phyloP scores from a whole-genome alignment of 2,329 filamentous ascomycete species.

The Aspergillus costaricaensis region DNA sequence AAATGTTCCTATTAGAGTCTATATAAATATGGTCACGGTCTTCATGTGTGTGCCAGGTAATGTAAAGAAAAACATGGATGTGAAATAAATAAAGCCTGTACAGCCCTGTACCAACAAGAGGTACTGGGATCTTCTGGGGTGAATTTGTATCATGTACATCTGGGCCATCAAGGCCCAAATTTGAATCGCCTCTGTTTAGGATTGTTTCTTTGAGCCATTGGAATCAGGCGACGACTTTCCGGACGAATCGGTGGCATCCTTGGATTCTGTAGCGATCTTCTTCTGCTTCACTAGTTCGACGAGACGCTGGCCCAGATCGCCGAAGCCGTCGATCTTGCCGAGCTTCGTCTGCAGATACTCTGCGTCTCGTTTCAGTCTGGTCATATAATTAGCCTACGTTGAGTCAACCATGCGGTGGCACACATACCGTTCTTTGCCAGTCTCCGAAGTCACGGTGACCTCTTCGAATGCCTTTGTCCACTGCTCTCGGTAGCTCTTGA shows the following conservation, averaged over 20 bases:
- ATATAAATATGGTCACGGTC: neutral
- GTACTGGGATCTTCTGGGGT: neutral
- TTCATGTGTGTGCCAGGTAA: neutral
- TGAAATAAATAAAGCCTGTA: conserved; percentile 5
- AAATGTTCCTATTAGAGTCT: neutral
- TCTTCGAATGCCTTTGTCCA: conserved; percentile 71
- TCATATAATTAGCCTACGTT: conserved; percentile 16
- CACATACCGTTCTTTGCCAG: conserved; percentile 70
- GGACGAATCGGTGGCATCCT: neutral
- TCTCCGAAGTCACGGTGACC: conserved; percentile 64
- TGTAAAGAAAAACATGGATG: neutral
- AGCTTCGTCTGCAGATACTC: conserved; percentile 71
- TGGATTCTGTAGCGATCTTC: conserved; percentile 25
- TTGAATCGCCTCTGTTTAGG: neutral
- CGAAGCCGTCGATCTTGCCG: conserved; percentile 76
- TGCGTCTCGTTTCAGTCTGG: conserved; percentile 74
- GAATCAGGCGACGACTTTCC: conserved; percentile 13
- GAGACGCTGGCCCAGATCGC: conserved; percentile 70
- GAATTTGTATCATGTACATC: conserved; percentile 5
- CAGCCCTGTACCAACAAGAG: neutral
- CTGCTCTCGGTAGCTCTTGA: conserved; percentile 77
- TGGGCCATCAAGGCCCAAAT: conserved; percentile 4
- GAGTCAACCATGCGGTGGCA: too few relatives aligned
- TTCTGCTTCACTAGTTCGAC: conserved; percentile 51
- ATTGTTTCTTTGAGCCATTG: conserved; percentile 5